Evolutionary conservation across 2,329 filamentous ascomycete genomes (phyloP).

Genomic region (Calonectria montana): DNA sequence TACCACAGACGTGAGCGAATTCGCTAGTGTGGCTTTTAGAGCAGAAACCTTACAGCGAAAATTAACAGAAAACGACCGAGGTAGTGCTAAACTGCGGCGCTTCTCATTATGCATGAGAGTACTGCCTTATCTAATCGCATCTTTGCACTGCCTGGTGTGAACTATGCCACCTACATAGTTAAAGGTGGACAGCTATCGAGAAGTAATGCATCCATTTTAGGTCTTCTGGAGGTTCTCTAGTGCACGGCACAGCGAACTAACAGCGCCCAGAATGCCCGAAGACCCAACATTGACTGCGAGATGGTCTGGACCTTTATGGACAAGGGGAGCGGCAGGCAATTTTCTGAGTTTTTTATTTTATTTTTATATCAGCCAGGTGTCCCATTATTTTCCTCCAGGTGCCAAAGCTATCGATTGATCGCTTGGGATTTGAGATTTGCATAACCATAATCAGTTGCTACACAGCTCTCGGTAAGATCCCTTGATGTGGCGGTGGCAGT

Average conservation of each 20-base stretch:
- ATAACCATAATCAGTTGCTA: not conserved
- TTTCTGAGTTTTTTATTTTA: not conserved
- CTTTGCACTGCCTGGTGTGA: not conserved
- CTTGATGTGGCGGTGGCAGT: constrained; percentile 16
- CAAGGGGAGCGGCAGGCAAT: not conserved
- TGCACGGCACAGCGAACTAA: not conserved
- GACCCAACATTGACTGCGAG: not conserved
- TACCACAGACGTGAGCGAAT: not conserved
- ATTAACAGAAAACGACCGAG: not conserved
- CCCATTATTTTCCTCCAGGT: not conserved
- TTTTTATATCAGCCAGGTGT: not conserved
- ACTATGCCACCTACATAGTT: not conserved
- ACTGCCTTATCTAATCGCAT: not conserved
- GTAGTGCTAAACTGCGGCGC: too few species aligned
- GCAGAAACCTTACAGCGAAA: not conserved
- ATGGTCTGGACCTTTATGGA: not conserved
- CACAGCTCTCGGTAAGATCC: not conserved
- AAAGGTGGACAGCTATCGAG: not conserved
- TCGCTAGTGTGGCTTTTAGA: not conserved
- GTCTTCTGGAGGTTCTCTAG: not conserved
- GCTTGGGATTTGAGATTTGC: not conserved
- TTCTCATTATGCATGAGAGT: not conserved
- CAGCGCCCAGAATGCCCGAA: not conserved
- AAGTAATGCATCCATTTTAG: not conserved
- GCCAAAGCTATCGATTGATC: not conserved